These are phyloP conservation scores for Juglanconis juglandina DNA, from an alignment of 2,329 filamentous ascomycete species.

Conservation along the genomic window DNA sequence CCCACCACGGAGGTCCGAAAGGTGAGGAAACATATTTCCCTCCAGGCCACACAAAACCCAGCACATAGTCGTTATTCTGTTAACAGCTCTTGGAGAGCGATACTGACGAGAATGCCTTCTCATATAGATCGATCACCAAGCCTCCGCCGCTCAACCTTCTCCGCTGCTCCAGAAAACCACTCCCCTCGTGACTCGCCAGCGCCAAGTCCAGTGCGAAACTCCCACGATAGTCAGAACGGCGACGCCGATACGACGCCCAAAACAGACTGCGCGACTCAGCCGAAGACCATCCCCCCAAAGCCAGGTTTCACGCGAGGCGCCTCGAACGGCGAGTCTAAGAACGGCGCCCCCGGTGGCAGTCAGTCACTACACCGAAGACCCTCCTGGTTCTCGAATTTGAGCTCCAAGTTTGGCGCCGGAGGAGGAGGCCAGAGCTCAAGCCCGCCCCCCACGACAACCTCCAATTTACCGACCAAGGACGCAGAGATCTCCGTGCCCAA, in stretches of 20 bases:
- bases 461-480: conserved; percentile 32
- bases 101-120: conserved; percentile 15
- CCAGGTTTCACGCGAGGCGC: conserved; percentile 29
- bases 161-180: conserved; percentile 17
- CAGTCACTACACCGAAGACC: conserved; percentile 54
- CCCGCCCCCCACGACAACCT: conserved; percentile 28
- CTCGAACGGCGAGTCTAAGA: conserved; percentile 30
- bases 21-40: conserved; percentile 51
- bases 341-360: conserved; percentile 27
- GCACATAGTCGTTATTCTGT: background rate
- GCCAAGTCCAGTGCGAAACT: conserved; percentile 13
- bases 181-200: conserved; percentile 19
- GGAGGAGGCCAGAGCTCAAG: conserved; percentile 17
- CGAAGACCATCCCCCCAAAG: conserved; percentile 30
- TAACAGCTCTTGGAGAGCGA: background rate
- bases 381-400: conserved; percentile 92
- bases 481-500: conserved; percentile 47
- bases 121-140: conserved; percentile 10
- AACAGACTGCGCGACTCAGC: conserved; percentile 7
- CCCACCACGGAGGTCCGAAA: conserved; percentile 70
- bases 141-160: conserved; percentile 20
- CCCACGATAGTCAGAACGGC: conserved; percentile 18
- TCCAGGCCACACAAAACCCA: background rate
- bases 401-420: conserved; percentile 74
- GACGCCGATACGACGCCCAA: conserved; percentile 9